Evolutionary conservation across 2,329 filamentous ascomycete species (phyloP).

Genomic region (Pestalotiopsis sp.): DNA sequence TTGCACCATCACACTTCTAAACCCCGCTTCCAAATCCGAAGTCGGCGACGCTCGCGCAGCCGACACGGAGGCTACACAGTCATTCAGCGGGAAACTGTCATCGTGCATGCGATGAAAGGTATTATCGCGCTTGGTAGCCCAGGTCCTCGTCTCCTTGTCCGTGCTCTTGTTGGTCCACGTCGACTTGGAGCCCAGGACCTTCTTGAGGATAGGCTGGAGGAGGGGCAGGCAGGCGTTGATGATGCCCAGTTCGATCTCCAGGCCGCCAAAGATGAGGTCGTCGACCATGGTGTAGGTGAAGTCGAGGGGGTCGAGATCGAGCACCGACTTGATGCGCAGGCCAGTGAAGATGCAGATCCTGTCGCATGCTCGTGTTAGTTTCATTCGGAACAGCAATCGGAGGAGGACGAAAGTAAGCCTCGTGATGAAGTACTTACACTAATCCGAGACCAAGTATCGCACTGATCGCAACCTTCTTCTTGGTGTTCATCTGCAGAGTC

Average conservation of each 20-base stretch:
- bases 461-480: background rate
- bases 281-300: slow-evolving; percentile 27
- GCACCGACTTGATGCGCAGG: slow-evolving; percentile 34
- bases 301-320: slow-evolving; percentile 21
- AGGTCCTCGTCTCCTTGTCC: background rate
- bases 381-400: background rate
- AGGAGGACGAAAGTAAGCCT: background rate
- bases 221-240: slow-evolving; percentile 46
- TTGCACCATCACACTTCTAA: background rate
- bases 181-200: background rate
- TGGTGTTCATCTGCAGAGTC: slow-evolving; percentile 8
- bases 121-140: background rate
- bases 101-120: background rate
- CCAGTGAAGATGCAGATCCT: slow-evolving; percentile 43
- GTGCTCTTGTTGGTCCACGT: background rate
- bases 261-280: slow-evolving; percentile 39
- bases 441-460: background rate
- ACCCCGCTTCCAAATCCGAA: background rate
- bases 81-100: background rate
- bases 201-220: slow-evolving; percentile 41
- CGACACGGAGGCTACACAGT: background rate
- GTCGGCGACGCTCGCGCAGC: background rate
- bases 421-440: background rate
- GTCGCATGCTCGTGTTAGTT: slow-evolving; percentile 16
- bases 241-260: slow-evolving; percentile 43